Conservation (phyloP, 352 stramenopile species). For the Pythium brassicae region DNA sequence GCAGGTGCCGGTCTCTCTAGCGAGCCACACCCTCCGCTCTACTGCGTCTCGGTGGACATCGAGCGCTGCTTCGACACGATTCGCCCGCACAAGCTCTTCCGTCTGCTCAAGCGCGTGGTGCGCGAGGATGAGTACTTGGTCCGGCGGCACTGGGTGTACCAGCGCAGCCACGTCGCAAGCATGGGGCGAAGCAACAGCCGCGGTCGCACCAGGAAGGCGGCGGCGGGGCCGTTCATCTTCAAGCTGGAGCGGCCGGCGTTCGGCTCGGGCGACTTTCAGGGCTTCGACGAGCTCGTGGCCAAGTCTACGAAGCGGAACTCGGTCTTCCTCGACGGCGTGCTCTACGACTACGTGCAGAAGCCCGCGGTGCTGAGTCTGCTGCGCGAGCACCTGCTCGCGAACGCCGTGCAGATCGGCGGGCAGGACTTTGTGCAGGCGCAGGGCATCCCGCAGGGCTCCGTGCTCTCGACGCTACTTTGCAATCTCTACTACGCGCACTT, state of each 20-base stretch:
- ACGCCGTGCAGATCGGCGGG: slow-evolving; percentile 49
- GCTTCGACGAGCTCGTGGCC: slow-evolving; percentile 46
- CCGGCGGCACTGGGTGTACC: slow-evolving; percentile 69
- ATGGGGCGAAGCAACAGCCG: slow-evolving; percentile 10
- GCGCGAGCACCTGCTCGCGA: slow-evolving; percentile 58
- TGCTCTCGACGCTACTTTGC: slow-evolving; percentile 76
- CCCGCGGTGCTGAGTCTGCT: slow-evolving; percentile 42
- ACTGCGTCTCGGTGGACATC: slow-evolving; percentile 71
- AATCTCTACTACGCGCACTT: slow-evolving; percentile 83
- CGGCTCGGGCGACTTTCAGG: slow-evolving; percentile 41
- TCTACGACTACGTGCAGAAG: slow-evolving; percentile 70
- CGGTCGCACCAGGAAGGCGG: background rate
- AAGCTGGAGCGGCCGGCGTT: slow-evolving; percentile 59
- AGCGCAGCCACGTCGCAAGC: slow-evolving; percentile 24
- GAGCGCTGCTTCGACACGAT: slow-evolving; percentile 83
- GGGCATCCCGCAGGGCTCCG: slow-evolving; percentile 79
- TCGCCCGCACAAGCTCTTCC: slow-evolving; percentile 52
- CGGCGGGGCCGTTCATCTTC: slow-evolving; percentile 25
- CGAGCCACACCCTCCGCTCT: slow-evolving; percentile 20
- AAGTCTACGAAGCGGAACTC: slow-evolving; percentile 37
- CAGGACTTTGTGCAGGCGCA: slow-evolving; percentile 49
- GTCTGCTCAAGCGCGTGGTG: slow-evolving; percentile 58
- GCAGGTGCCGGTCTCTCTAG: too few relatives aligned
- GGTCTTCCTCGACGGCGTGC: slow-evolving; percentile 68
- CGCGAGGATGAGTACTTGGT: slow-evolving; percentile 73